phyloP scores from a whole-genome alignment of 108 stramenopile genomes.

The Fragilaria crotonensis region DNA sequence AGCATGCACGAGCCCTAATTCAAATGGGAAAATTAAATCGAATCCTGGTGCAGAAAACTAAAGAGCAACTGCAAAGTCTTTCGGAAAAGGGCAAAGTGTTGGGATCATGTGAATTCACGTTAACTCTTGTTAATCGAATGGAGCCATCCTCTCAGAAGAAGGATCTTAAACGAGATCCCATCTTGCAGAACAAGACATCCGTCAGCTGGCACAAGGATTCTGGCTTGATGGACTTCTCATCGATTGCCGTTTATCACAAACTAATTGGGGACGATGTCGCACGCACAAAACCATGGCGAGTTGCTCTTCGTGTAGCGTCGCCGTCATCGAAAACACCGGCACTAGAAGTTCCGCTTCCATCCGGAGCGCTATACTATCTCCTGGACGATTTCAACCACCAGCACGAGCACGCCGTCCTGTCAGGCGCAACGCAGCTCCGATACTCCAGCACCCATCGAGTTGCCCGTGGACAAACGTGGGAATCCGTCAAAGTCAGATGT shows the following conservation, averaged over 20 bases:
- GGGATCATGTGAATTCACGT: constrained; percentile 51
- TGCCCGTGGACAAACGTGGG: constrained; percentile 39
- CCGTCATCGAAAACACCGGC: background rate
- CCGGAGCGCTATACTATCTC: constrained; percentile 76
- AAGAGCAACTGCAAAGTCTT: constrained; percentile 12
- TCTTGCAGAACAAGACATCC: constrained; percentile 37
- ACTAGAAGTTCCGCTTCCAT: constrained; percentile 24
- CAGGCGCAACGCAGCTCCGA: constrained; percentile 37
- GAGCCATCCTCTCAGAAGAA: constrained; percentile 28
- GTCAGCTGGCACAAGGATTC: constrained; percentile 92
- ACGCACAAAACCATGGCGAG: constrained; percentile 48
- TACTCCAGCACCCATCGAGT: constrained; percentile 65
- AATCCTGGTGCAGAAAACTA: constrained; percentile 24
- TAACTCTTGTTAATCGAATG: constrained; percentile 85
- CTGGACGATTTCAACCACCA: constrained; percentile 86
- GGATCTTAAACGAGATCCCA: constrained; percentile 58
- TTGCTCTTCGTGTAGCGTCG: constrained; percentile 47
- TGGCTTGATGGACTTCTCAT: constrained; percentile 60
- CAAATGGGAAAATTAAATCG: constrained; percentile 41
- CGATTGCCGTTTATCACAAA: constrained; percentile 77
- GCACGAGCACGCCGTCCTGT: constrained; percentile 72
- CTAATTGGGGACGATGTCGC: constrained; percentile 13
- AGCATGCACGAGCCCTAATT: constrained; percentile 20
- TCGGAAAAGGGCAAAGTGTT: too few relatives aligned
- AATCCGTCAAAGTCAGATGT: constrained; percentile 34